Conservation (phyloP, 306 rosid genomes). For the Inga leiocalycina region DNA sequence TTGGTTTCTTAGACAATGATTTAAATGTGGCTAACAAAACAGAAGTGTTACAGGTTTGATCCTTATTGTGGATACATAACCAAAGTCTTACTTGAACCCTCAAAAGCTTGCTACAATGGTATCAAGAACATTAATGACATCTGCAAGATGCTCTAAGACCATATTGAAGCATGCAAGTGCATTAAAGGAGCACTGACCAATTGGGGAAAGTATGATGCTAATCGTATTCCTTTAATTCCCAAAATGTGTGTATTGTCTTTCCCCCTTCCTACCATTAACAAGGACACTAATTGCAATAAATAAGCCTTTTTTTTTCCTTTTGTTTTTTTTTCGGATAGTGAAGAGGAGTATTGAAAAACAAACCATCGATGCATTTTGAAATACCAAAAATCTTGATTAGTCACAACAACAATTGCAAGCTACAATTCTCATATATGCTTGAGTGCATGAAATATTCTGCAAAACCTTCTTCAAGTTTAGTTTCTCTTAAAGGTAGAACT, state of each 20-base stretch:
- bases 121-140: background rate
- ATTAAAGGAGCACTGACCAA: background rate
- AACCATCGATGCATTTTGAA: background rate
- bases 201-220: conserved; percentile 21
- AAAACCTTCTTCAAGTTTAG: background rate
- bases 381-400: background rate
- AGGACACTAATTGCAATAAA: conserved; percentile 19
- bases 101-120: conserved; percentile 20
- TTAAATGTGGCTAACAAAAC: too few species aligned
- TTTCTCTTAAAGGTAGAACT: background rate
- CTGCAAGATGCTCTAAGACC: background rate
- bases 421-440: background rate
- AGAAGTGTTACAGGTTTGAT: too few species aligned
- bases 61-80: conserved; percentile 18
- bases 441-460: background rate
- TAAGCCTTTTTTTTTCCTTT: background rate
- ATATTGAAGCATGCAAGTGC: conserved; percentile 14
- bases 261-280: conserved; percentile 30
- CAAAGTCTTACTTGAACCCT: background rate
- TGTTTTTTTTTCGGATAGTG: too few species aligned
- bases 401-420: background rate
- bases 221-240: conserved; percentile 20
- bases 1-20: too few species aligned
- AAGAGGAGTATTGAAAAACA: too few species aligned
- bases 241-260: background rate